phyloP scores from a whole-genome alignment of 352 stramenopile species.

The Pythium brachiatum region DNA sequence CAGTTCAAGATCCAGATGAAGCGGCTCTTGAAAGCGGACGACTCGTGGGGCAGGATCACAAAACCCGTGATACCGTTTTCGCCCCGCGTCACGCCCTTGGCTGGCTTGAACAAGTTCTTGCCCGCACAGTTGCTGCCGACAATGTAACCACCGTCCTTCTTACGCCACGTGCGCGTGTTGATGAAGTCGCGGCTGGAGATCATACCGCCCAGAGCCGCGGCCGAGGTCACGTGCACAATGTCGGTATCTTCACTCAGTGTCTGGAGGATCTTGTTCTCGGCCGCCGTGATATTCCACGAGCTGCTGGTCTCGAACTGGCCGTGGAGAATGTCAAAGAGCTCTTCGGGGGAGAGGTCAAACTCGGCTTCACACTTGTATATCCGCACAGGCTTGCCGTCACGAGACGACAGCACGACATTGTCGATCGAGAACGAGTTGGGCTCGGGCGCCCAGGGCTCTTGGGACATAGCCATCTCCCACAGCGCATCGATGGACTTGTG shows the following conservation, averaged over 20 bases:
- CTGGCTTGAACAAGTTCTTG: slow-evolving; percentile 65
- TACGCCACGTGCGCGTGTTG: slow-evolving; percentile 70
- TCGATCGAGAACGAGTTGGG: slow-evolving; percentile 48
- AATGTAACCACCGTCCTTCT: slow-evolving; percentile 71
- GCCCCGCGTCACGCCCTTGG: slow-evolving; percentile 71
- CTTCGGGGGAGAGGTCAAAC: slow-evolving; percentile 65
- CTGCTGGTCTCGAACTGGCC: slow-evolving; percentile 73
- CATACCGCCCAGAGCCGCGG: slow-evolving; percentile 63
- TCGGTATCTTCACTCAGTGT: slow-evolving; percentile 69
- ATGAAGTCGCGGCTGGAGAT: slow-evolving; percentile 83
- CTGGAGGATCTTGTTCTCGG: slow-evolving; percentile 73
- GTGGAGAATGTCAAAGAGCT: slow-evolving; percentile 78
- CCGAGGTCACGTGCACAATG: slow-evolving; percentile 65
- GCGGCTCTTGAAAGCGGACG: slow-evolving; percentile 72
- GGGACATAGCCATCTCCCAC: slow-evolving; percentile 44
- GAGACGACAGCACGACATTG: slow-evolving; percentile 58
- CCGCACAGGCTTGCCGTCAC: slow-evolving; percentile 66
- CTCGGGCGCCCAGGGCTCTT: slow-evolving; percentile 65
- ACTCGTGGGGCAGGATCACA: slow-evolving; percentile 70
- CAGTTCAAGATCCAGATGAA: slow-evolving; percentile 84
- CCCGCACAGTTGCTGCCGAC: slow-evolving; percentile 61
- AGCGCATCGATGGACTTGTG: slow-evolving; percentile 52
- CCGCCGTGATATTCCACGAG: slow-evolving; percentile 73
- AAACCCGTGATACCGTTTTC: slow-evolving; percentile 77
- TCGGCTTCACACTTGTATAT: slow-evolving; percentile 76